Percentiles rank a stretch among this genome's conserved stretches.
phyloP scores from a whole-genome alignment of 1,284 basidiomycete species.

The Puccinia coronata region DNA sequence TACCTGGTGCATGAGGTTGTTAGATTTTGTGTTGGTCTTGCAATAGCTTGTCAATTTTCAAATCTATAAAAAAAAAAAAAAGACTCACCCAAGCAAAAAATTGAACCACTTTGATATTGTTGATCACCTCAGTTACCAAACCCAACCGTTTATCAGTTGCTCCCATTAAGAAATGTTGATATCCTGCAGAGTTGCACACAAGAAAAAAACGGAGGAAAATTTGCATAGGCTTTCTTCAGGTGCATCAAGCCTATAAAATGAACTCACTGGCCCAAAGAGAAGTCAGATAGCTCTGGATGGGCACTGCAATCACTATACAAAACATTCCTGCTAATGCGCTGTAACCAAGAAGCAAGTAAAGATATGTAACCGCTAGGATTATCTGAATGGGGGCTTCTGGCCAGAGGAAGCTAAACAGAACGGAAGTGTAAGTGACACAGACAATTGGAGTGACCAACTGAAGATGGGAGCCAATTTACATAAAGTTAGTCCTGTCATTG shows the following conservation, averaged over 20 bases:
- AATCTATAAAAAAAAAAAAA: too few species aligned
- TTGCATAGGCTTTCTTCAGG: neutral
- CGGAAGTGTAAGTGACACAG: conserved; percentile 55
- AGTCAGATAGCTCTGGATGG: conserved; percentile 45
- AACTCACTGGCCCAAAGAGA: conserved; percentile 30
- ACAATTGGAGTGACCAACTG: neutral
- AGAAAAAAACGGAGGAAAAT: conserved; percentile 40
- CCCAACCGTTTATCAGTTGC: conserved; percentile 64
- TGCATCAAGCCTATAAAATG: neutral
- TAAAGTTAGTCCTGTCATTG: conserved; percentile 61
- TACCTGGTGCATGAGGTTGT: conserved; percentile 59
- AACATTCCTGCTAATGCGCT: conserved; percentile 41
- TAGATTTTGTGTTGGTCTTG: conserved; percentile 54
- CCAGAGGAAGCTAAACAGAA: conserved; percentile 36
- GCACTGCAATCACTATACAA: conserved; percentile 29
- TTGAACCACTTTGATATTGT: conserved; percentile 62
- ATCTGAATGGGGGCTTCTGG: conserved; percentile 42
- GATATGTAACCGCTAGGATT: conserved; percentile 40
- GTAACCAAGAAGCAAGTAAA: conserved; percentile 40
- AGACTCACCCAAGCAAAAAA: conserved; percentile 56
- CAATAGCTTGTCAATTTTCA: neutral
- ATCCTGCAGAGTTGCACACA: conserved; percentile 53
- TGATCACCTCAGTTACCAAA: conserved; percentile 64
- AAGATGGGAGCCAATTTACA: conserved; percentile 31
- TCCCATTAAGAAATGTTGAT: conserved; percentile 61